phyloP scores from a whole-genome alignment of 2,329 filamentous ascomycete species.

The Penicillium sclerotigenum region DNA sequence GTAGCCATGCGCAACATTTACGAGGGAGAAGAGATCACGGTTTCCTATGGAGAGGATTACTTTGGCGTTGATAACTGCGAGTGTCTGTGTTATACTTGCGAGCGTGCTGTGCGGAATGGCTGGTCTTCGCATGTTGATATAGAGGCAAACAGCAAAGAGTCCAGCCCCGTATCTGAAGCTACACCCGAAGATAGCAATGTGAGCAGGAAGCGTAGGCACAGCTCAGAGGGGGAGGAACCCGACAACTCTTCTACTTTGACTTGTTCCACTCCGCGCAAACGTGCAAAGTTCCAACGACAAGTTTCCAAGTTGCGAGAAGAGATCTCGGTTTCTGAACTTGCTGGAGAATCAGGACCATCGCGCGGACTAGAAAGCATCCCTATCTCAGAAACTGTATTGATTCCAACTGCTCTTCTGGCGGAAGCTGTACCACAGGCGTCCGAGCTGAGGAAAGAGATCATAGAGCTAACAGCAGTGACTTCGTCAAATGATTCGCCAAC shows the following conservation, averaged over 20 bases:
- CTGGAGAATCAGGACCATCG: conserved; percentile 20
- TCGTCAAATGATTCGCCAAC: conserved; percentile 9
- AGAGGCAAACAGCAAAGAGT: conserved; percentile 34
- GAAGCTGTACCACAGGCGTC: conserved; percentile 6
- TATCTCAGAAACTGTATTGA: conserved; percentile 8
- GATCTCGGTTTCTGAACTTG: conserved; percentile 33
- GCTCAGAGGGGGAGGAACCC: conserved; percentile 29
- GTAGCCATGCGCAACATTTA: conserved; percentile 78
- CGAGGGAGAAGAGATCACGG: conserved; percentile 90
- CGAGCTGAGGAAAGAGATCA: conserved; percentile 17
- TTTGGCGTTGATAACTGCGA: conserved; percentile 95
- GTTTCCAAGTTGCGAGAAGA: conserved; percentile 39
- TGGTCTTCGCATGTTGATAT: conserved; percentile 61
- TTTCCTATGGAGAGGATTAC: conserved; percentile 92
- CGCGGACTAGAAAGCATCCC: conserved; percentile 9
- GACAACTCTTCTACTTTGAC: conserved; percentile 21
- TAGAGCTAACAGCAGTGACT: conserved; percentile 3
- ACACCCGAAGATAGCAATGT: conserved; percentile 17
- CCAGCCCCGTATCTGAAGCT: conserved; percentile 31
- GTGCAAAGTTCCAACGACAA: conserved; percentile 33
- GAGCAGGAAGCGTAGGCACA: conserved; percentile 31
- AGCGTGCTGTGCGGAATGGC: conserved; percentile 70
- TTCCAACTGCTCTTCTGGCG: conserved; percentile 1
- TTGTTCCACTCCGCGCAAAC: conserved; percentile 32
- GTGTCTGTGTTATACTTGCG: conserved; percentile 86